Percentiles rank a stretch among this genome's conserved stretches.
These are phyloP conservation scores for Pyrenochaeta sp. DNA, from an alignment of 2,329 filamentous ascomycete genomes.

Conservation along the genomic window DNA sequence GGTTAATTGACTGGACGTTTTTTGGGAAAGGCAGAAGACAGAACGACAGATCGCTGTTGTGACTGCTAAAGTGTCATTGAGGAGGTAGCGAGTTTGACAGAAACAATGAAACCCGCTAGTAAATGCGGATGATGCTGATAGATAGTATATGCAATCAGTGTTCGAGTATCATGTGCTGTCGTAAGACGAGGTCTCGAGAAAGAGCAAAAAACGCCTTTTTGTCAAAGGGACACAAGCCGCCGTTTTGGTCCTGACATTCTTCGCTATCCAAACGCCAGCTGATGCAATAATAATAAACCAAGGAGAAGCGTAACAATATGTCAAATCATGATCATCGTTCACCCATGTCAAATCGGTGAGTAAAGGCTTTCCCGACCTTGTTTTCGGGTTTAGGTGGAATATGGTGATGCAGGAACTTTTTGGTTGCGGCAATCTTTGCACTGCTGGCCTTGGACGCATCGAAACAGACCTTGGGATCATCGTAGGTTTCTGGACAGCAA, in stretches of 20 bases:
- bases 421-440: conserved; percentile 47
- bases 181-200: not conserved
- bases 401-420: conserved; percentile 55
- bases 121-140: not conserved
- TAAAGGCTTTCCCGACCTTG: conserved; percentile 44
- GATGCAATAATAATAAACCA: conserved; percentile 10
- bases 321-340: conserved; percentile 34
- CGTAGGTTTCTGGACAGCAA: conserved; percentile 76
- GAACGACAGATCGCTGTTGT: not conserved
- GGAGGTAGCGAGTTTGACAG: not conserved
- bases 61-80: not conserved
- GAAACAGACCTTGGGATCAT: conserved; percentile 67
- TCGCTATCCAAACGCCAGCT: conserved; percentile 17
- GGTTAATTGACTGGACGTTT: not conserved
- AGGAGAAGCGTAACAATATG: not conserved
- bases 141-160: not conserved
- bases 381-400: conserved; percentile 52
- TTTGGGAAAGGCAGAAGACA: not conserved
- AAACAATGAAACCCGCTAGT: not conserved
- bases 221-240: not conserved
- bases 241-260: conserved; percentile 15
- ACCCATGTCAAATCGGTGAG: conserved; percentile 52
- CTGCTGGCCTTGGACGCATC: conserved; percentile 61
- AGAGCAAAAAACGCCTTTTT: not conserved
- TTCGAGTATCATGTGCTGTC: not conserved